These are phyloP conservation scores for Dichomitus squalens DNA, from an alignment of 1,284 basidiomycete genomes.

Conservation along the genomic window DNA sequence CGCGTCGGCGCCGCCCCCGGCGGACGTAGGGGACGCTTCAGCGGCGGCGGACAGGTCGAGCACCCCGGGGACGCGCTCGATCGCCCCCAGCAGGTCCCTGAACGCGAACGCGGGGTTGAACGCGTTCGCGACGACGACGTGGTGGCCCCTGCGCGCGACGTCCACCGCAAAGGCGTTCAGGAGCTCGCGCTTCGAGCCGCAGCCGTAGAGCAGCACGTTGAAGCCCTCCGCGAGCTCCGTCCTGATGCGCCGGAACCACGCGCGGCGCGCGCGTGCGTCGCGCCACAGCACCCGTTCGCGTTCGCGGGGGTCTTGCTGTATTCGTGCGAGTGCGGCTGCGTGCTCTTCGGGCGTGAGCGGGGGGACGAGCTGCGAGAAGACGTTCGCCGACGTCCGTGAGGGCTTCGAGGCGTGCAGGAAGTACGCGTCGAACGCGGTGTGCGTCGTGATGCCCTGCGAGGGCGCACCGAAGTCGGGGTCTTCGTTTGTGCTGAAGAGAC, in stretches of 20 bases:
- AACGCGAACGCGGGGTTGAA: constrained; percentile 73
- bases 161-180: constrained; percentile 75
- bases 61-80: constrained; percentile 64
- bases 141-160: constrained; percentile 46
- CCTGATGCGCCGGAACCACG: constrained; percentile 60
- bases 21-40: constrained; percentile 17
- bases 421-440: constrained; percentile 80
- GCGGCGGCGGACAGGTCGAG: constrained; percentile 36
- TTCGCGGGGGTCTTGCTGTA: constrained; percentile 31
- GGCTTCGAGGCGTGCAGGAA: constrained; percentile 69
- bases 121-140: constrained; percentile 81
- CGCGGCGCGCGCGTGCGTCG: constrained; percentile 36
- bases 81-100: constrained; percentile 69
- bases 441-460: constrained; percentile 27
- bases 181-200: constrained; percentile 79
- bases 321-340: constrained; percentile 38
- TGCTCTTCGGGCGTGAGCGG: constrained; percentile 70
- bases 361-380: constrained; percentile 72
- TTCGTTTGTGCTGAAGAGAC: not conserved
- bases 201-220: constrained; percentile 85
- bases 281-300: constrained; percentile 25
- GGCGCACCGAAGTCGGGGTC: constrained; percentile 9
- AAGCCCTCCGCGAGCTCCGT: constrained; percentile 81
- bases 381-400: constrained; percentile 71
- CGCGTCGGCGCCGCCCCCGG: constrained; percentile 48